Conservation (phyloP, 306 rosid species). For the Trifolium subterraneum region DNA sequence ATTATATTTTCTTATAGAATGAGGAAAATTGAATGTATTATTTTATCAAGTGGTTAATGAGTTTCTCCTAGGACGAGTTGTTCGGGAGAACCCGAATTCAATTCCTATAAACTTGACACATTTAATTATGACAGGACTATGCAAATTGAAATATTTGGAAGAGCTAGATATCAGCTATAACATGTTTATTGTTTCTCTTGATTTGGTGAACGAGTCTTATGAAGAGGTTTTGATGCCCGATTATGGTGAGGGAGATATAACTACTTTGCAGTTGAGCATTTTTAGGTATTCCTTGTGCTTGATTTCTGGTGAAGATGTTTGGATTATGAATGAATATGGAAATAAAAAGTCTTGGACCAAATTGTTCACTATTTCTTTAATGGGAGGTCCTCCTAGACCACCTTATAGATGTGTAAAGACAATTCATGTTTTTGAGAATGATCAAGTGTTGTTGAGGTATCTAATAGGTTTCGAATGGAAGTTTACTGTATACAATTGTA, state of each 20-base stretch:
- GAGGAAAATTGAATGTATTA: too few species aligned
- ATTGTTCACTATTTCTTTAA: neutral
- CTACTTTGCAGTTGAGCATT: neutral
- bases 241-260: neutral
- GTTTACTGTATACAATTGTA: neutral
- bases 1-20: neutral
- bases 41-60: too few species aligned
- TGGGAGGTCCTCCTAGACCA: too few species aligned
- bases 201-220: too few species aligned
- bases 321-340: neutral
- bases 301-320: neutral
- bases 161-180: slow-evolving; percentile 22
- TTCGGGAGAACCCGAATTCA: too few species aligned
- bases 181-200: too few species aligned
- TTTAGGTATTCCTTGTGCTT: neutral
- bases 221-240: too few species aligned
- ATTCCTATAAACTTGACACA: neutral
- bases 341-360: neutral
- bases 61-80: too few species aligned
- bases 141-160: neutral
- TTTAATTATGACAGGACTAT: slow-evolving; percentile 20
- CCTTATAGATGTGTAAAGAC: too few species aligned
- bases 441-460: neutral
- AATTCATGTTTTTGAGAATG: neutral
- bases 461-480: too few species aligned